Evolutionary conservation across 768 basidiomycete species (phyloP).

Genomic region (Fomitopsis pulvina): DNA sequence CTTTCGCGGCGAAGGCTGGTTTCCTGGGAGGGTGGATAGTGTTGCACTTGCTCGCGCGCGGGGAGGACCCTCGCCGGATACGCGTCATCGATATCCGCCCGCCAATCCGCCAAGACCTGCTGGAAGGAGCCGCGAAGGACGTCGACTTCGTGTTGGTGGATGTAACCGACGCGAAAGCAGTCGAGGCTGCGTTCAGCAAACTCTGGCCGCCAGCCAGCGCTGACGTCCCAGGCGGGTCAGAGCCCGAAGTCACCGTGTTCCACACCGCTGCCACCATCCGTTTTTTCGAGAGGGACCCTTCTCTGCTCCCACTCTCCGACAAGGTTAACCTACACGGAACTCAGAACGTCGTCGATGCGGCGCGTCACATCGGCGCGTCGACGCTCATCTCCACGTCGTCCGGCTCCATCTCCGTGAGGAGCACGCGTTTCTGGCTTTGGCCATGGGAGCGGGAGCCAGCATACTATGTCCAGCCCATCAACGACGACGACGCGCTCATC

Average conservation of each 20-base stretch:
- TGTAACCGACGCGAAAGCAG: constrained; percentile 44
- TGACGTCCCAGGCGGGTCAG: constrained; percentile 14
- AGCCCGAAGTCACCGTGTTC: constrained; percentile 54
- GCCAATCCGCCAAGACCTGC: constrained; percentile 52
- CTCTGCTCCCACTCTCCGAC: constrained; percentile 46
- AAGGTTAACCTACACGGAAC: constrained; percentile 65
- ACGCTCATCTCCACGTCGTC: constrained; percentile 70
- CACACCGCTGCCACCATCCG: constrained; percentile 76
- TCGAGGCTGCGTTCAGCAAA: constrained; percentile 54
- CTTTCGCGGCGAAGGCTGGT: constrained; percentile 46
- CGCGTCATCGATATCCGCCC: constrained; percentile 62
- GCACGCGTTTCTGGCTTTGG: constrained; percentile 61
- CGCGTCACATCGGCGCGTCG: constrained; percentile 45
- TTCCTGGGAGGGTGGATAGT: constrained; percentile 79
- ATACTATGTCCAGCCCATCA: constrained; percentile 54
- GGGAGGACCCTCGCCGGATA: constrained; percentile 60
- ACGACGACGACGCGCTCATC: constrained; percentile 48
- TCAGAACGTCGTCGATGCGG: constrained; percentile 56
- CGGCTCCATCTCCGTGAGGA: constrained; percentile 52
- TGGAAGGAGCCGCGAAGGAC: constrained; percentile 41
- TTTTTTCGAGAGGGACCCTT: constrained; percentile 58
- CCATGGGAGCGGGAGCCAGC: constrained; percentile 64
- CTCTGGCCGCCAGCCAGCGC: constrained; percentile 43
- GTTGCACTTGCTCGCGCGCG: constrained; percentile 57
- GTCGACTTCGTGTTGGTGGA: constrained; percentile 56